Evolutionary conservation across 1,284 basidiomycete genomes (phyloP).

Genomic region (Acaromyces ingoldii): DNA sequence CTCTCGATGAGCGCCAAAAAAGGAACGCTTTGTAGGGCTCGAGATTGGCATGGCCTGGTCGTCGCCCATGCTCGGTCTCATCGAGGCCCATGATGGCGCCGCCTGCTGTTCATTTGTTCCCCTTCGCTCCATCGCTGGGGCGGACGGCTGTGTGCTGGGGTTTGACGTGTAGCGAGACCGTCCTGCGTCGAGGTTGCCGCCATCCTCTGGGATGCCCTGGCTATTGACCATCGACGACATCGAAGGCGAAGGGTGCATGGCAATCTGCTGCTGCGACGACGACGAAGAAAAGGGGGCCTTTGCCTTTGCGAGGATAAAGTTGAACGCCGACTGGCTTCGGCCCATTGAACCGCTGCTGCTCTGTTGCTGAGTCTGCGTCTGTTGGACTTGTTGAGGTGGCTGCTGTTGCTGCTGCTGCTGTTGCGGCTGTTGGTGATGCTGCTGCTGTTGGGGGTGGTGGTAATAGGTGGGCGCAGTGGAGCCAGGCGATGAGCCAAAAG

Average conservation of each 20-base stretch:
- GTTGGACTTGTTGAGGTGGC: not conserved
- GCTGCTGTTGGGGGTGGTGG: not conserved
- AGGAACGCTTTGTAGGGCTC: slow-evolving; percentile 33
- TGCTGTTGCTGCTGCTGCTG: not conserved
- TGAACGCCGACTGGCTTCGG: slow-evolving; percentile 40
- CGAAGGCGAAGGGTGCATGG: slow-evolving; percentile 10
- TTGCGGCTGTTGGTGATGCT: not conserved
- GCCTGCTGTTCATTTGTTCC: not conserved
- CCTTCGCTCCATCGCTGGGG: not conserved
- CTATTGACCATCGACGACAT: slow-evolving; percentile 3
- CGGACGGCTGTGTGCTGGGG: not conserved
- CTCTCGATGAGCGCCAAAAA: slow-evolving; percentile 23
- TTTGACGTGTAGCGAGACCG: not conserved
- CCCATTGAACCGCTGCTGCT: slow-evolving; percentile 17
- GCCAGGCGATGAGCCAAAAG: too few relatives aligned
- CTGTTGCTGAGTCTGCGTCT: not conserved
- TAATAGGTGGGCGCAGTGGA: too few relatives aligned
- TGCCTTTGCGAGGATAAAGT: slow-evolving; percentile 42
- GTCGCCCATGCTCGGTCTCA: slow-evolving; percentile 4
- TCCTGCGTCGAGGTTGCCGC: slow-evolving; percentile 6
- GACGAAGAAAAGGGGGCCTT: slow-evolving; percentile 39
- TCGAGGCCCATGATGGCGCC: not conserved
- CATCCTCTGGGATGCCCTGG: slow-evolving; percentile 6
- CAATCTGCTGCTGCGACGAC: slow-evolving; percentile 16
- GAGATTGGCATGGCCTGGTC: slow-evolving; percentile 20